Percentiles rank a stretch among this genome's conserved stretches.
phyloP scores from a whole-genome alignment of 1,284 basidiomycete species.

The Clitocybe nebularis region DNA sequence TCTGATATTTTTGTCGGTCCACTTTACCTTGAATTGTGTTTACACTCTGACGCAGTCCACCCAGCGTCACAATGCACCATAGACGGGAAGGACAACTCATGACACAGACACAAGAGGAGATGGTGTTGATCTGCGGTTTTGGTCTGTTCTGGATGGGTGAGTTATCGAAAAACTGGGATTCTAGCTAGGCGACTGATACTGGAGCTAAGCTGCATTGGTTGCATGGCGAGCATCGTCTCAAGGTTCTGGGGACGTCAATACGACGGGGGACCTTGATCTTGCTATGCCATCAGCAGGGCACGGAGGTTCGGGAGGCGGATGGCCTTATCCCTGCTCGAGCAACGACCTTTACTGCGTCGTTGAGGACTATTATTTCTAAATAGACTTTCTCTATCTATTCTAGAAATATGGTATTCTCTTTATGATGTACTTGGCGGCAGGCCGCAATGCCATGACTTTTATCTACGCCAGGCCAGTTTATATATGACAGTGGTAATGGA shows the following conservation, averaged over 20 bases:
- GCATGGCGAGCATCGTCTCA: conserved; percentile 40
- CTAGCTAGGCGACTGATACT: conserved; percentile 4
- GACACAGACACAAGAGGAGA: conserved; percentile 66
- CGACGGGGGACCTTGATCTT: conserved; percentile 15
- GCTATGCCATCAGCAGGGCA: conserved; percentile 10
- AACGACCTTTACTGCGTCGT: conserved; percentile 65
- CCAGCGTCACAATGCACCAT: conserved; percentile 63
- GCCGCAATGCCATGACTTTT: no score
- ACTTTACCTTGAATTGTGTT: neutral
- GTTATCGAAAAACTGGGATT: conserved; percentile 19
- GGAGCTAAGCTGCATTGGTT: conserved; percentile 34
- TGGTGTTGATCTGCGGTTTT: conserved; percentile 62
- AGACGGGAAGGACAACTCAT: conserved; percentile 52
- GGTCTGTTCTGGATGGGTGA: conserved; percentile 72
- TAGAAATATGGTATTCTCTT: no score
- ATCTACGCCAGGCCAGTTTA: no score
- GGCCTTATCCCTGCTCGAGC: conserved; percentile 49
- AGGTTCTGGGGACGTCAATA: conserved; percentile 15
- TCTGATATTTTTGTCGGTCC: conserved; percentile 58
- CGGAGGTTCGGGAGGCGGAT: conserved; percentile 27
- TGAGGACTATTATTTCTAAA: conserved; percentile 71
- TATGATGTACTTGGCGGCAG: no score
- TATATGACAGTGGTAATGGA: no score
- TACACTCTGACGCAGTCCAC: neutral
- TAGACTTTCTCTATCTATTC: no score